Evolutionary conservation across 2,329 filamentous ascomycete species (phyloP).

Genomic region (Alternaria sp.): DNA sequence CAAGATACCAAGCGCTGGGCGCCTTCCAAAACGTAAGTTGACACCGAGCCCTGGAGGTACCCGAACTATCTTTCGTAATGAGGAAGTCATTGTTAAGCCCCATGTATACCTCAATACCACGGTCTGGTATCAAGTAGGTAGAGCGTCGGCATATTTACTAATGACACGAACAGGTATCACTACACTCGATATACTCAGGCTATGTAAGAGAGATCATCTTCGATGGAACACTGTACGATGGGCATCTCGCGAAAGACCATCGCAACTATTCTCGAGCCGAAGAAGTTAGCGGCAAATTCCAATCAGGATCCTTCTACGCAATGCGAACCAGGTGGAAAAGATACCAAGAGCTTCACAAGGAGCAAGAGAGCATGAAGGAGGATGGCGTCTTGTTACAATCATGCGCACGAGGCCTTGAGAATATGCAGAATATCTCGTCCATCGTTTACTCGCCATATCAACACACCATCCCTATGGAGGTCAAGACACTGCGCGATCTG

Average conservation of each 20-base stretch:
- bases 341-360: conserved; percentile 31
- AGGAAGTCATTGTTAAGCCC: neutral
- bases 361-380: conserved; percentile 35
- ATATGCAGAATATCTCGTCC: conserved; percentile 31
- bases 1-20: conserved; percentile 37
- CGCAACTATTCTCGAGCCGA: conserved; percentile 9
- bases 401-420: conserved; percentile 28
- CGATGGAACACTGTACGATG: conserved; percentile 34
- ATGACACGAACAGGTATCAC: conserved; percentile 4
- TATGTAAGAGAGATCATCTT: conserved; percentile 43
- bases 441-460: conserved; percentile 36
- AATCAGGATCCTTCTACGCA: conserved; percentile 15
- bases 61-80: neutral
- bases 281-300: conserved; percentile 6
- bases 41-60: neutral
- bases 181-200: conserved; percentile 27
- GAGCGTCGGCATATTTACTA: neutral
- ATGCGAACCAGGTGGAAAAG: conserved; percentile 27
- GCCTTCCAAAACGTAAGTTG: conserved; percentile 32
- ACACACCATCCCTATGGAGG: conserved; percentile 27
- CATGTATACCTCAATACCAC: neutral
- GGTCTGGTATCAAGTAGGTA: neutral
- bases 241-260: conserved; percentile 18
- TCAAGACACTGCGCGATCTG: conserved; percentile 24
- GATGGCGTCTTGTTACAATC: conserved; percentile 31